Conservation (phyloP, 1,139 yeast genomes). For the Debaryomyces nepalensis region DNA sequence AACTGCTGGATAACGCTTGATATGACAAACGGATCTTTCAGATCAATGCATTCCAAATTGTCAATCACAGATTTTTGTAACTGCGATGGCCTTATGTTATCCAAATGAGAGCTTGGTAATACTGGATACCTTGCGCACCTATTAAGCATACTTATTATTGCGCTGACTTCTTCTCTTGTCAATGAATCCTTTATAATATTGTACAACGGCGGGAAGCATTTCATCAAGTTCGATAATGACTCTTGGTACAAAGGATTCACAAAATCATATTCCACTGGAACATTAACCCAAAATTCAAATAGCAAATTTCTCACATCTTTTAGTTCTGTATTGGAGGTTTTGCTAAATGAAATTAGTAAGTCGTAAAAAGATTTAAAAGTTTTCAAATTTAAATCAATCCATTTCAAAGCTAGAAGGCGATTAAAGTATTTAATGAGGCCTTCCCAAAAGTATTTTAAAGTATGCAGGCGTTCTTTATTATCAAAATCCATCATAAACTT, state of each 20-base stretch:
- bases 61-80: slow-evolving; percentile 57
- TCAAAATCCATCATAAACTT: slow-evolving; percentile 44
- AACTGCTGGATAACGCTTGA: slow-evolving; percentile 57
- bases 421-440: slow-evolving; percentile 54
- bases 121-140: slow-evolving; percentile 71
- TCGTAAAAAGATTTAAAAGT: slow-evolving; percentile 58
- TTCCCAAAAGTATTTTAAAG: slow-evolving; percentile 48
- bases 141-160: slow-evolving; percentile 53
- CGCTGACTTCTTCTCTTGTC: slow-evolving; percentile 40
- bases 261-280: slow-evolving; percentile 64
- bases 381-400: slow-evolving; percentile 53
- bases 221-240: slow-evolving; percentile 54
- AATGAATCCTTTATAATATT: slow-evolving; percentile 34
- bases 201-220: slow-evolving; percentile 54
- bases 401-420: slow-evolving; percentile 39
- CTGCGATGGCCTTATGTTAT: slow-evolving; percentile 53
- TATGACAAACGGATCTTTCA: slow-evolving; percentile 38
- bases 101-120: slow-evolving; percentile 52
- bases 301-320: slow-evolving; percentile 43
- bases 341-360: slow-evolving; percentile 41
- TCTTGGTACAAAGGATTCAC: slow-evolving; percentile 59
- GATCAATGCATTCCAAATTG: slow-evolving; percentile 43
- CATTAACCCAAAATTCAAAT: slow-evolving; percentile 67
- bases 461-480: slow-evolving; percentile 16
- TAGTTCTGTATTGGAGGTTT: slow-evolving; percentile 12